Base-by-base conservation (phyloP, 495 filamentous ascomycete species). In the Hypoxylon perforatum region DNA sequence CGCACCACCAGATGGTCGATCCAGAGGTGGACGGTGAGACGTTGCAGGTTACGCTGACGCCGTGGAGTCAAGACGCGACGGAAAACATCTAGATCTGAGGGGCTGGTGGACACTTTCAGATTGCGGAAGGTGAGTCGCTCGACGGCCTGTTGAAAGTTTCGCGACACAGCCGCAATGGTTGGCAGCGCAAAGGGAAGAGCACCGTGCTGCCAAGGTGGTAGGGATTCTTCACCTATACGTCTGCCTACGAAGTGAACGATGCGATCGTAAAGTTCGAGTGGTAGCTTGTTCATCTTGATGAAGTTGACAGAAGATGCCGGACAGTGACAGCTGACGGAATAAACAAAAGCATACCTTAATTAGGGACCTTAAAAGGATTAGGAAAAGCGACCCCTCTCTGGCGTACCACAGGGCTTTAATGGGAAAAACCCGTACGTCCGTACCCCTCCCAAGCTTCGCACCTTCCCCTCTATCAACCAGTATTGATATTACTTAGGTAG, bases 251-350 rank as follows among this genome's bases (percentile, higher is more conserved):
- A 38, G 4, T 38, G 9, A 38, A 38, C 35, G 35, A 38, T 38
- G 35, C 39, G 39, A 42, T 17, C 39, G 39, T 42, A n/a, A 42
- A 42, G 39, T 42, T 42, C 39, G 39, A 42, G 9, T 42, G 39
- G 39, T 42, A 42, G 39, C 39, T 42, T 42, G 39, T 42, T 17
- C 39, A 42, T 42, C 39, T 42, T 42, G 35, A 38, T 38, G 35
- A 38, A 38, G 35, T n/a, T n/a, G 35, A 38, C 35, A 11, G 12
- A 11, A 38, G 4, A 5, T 5, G 35, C 12, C 14, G 35, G 9
- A 5, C 35, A 38, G 12, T 11, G 35, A 38, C 4, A 38, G 10
- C 35, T 38, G 35, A 11, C 9, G 35, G 12, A 5, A 11, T 38
- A 38, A 38, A 11, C 4, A 5, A n/a, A n/a, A n/a, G n/a, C n/a